Conservation (phyloP, 805 yeast species). For the Wickerhamomyces hampshirensis region DNA sequence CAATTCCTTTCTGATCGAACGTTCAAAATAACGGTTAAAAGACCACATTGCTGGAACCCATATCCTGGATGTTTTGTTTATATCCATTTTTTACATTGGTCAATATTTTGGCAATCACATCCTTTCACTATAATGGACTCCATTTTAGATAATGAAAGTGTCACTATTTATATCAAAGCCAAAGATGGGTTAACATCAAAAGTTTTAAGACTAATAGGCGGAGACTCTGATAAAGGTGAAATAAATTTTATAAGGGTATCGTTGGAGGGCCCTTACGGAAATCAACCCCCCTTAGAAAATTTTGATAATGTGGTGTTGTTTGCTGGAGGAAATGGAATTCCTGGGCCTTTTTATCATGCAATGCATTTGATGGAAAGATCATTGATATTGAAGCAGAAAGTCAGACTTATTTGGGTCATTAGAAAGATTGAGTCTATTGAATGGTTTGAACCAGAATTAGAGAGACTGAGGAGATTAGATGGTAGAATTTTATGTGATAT, state of each 20-base stretch:
- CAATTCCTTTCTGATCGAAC: conserved; percentile 35
- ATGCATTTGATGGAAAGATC: conserved; percentile 22
- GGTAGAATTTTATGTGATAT: conserved; percentile 32
- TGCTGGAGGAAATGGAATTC: conserved; percentile 51
- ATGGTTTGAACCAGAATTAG: conserved; percentile 37
- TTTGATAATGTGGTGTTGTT: conserved; percentile 36
- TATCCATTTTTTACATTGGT: conserved; percentile 48
- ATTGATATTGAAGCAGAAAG: conserved; percentile 24
- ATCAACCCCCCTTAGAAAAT: conserved; percentile 31
- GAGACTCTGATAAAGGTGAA: conserved; percentile 18
- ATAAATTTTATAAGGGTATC: conserved; percentile 30
- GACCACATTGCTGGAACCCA: conserved; percentile 44
- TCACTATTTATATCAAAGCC: conserved; percentile 42
- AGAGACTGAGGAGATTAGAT: conserved; percentile 26
- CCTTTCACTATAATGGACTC: conserved; percentile 60
- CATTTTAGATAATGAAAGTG: conserved; percentile 30
- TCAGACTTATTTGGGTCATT: conserved; percentile 59
- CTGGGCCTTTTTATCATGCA: conserved; percentile 43
- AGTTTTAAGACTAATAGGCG: conserved; percentile 13
- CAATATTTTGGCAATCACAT: conserved; percentile 63
- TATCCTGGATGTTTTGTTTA: conserved; percentile 53
- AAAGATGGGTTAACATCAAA: conserved; percentile 52
- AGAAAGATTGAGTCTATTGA: conserved; percentile 44
- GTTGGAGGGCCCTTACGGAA: conserved; percentile 63
- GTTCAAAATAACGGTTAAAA: conserved; percentile 34